These are phyloP conservation scores for Cladosporium sp. DNA, from an alignment of 2,329 filamentous ascomycete genomes.

Conservation along the genomic window DNA sequence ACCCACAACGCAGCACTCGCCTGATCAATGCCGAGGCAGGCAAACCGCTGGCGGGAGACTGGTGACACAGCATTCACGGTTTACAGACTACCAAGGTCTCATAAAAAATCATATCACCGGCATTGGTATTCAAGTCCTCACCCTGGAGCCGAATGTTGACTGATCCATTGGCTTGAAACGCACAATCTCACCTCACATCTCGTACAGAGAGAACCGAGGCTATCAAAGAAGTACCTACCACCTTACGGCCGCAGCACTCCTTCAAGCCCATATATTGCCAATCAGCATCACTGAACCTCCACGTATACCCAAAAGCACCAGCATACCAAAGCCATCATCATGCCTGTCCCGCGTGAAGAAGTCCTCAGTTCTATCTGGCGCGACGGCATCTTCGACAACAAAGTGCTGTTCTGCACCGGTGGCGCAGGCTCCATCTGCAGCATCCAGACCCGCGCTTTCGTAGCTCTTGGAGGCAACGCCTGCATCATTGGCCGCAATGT, in stretches of 20 bases:
- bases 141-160: not conserved
- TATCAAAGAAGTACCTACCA: not conserved
- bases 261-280: not conserved
- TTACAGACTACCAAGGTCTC: not conserved
- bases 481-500: constrained; percentile 90
- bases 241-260: constrained; percentile 15
- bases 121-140: not conserved
- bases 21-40: not conserved
- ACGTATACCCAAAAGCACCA: not conserved
- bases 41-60: not conserved
- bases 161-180: not conserved
- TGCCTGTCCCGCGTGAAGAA: constrained; percentile 70
- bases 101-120: not conserved
- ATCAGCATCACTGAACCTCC: not conserved
- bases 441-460: constrained; percentile 87
- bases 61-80: not conserved
- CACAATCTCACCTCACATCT: not conserved
- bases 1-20: not conserved
- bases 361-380: constrained; percentile 84
- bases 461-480: constrained; percentile 87
- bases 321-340: constrained; percentile 41
- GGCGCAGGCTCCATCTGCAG: constrained; percentile 93
- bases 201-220: constrained; percentile 3
- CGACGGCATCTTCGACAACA: constrained; percentile 82
- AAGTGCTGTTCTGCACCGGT: constrained; percentile 93